Evolutionary conservation across 441 rosid genomes (phyloP), one percentile per base, ranked within the genome.

Genomic region (Pelargonium cotyledonis): DNA sequence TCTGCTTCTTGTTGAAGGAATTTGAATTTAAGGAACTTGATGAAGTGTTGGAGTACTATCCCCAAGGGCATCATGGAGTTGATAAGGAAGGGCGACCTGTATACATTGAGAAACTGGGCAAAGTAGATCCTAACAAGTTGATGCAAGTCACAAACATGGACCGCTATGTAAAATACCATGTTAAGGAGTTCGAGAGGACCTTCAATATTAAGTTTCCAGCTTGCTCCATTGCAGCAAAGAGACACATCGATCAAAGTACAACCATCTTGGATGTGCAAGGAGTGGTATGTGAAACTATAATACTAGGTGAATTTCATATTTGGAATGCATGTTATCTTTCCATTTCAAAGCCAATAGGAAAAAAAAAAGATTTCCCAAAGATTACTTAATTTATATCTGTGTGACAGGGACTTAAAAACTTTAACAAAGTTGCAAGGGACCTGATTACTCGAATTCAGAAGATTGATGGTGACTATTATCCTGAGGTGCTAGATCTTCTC

Each of bases 261-360:
- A 92, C 96, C 70, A 88, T 92, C 78, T 77, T 90, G 74, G 98
- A 92, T 79, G 98, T 92, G 68, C 91, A 89, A 70, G 95, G 98
- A 88, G 98, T 92, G 92, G 97, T 92, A 85, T 26, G 92, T 77
- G 18, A 38, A 43, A 67, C 40, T 43, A 46, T 19, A 58, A 70
- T 55, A 53, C 58, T 51, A 9, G 15, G 18, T n/a, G 18, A 15
- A 19, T 15, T 12, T 14, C 16, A 51, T 51, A 51, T 16, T 51
- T 15, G 6, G 1, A 51, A n/a, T 51, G 8, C 8, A 51, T 51
- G 58, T 14, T 38, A 51, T 51, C 58, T 51, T 51, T 6, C 16
- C 58, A 51, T 51, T 51, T 51, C 41, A 38, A 38, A 38, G 41
- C 7, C 41, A 38, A 38, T 38, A 38, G 8, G 41, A 1, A 38